These are phyloP conservation scores for Neurospora terricola DNA, from an alignment of 495 filamentous ascomycete genomes.

Conservation along the genomic window DNA sequence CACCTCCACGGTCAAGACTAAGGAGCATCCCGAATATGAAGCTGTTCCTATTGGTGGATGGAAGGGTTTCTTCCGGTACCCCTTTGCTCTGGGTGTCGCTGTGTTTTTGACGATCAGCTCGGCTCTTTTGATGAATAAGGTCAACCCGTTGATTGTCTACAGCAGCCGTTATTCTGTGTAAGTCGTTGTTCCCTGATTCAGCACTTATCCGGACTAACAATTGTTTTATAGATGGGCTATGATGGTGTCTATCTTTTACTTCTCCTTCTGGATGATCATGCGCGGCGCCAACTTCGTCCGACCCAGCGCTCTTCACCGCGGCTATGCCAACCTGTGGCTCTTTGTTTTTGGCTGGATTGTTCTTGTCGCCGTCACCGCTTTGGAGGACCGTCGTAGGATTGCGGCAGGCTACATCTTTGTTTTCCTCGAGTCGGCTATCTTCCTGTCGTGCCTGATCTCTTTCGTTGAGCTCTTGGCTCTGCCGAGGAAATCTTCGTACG, in stretches of 20 bases:
- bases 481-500: conserved; percentile 59
- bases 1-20: conserved; percentile 43
- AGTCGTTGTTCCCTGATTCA: conserved; percentile 7
- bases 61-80: conserved; percentile 76
- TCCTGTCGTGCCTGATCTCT: conserved; percentile 61
- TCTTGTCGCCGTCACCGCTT: conserved; percentile 62
- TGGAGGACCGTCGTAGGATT: conserved; percentile 59
- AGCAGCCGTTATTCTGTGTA: conserved; percentile 74
- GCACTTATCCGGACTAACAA: conserved; percentile 12
- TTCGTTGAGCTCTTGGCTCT: conserved; percentile 73
- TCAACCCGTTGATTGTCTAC: conserved; percentile 83
- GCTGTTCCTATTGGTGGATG: conserved; percentile 60
- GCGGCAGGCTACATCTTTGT: conserved; percentile 75
- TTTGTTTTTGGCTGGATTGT: conserved; percentile 63
- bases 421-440: conserved; percentile 66
- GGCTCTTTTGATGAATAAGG: conserved; percentile 65
- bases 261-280: conserved; percentile 74
- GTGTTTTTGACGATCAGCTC: conserved; percentile 60
- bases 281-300: conserved; percentile 69
- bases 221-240: conserved; percentile 56
- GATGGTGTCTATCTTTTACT: conserved; percentile 74
- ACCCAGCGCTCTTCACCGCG: conserved; percentile 77
- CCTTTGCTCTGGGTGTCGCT: conserved; percentile 61
- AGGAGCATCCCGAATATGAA: conserved; percentile 49
- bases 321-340: conserved; percentile 76